A percentile compares a stretch with the other conserved stretches of the same genome.
Evolutionary conservation across 192 early-diverging fungal species (phyloP).

Genomic region (Coemansia nantahalensis): DNA sequence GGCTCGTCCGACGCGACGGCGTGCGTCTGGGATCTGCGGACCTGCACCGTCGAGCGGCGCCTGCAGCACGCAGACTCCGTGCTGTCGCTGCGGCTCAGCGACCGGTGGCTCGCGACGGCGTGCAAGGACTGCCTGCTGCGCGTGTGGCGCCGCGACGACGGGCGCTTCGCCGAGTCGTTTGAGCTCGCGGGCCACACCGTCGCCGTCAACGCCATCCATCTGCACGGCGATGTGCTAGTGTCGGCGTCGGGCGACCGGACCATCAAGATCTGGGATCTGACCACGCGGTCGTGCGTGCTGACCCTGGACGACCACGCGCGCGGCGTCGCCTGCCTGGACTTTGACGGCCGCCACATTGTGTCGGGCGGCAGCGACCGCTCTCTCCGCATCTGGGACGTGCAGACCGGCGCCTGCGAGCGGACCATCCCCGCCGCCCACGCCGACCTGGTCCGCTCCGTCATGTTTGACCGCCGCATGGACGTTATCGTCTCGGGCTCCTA

Average conservation of each 20-base stretch:
- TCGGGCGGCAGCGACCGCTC: constrained; percentile 80
- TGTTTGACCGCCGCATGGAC: constrained; percentile 33
- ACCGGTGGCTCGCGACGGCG: constrained; percentile 71
- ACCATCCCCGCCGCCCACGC: constrained; percentile 46
- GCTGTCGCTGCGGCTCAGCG: constrained; percentile 76
- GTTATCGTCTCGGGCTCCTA: constrained; percentile 85
- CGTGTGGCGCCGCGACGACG: constrained; percentile 70
- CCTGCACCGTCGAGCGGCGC: constrained; percentile 47
- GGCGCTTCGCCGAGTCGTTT: constrained; percentile 47
- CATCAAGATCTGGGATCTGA: constrained; percentile 80
- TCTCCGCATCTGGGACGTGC: constrained; percentile 76
- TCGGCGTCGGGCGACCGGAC: constrained; percentile 81
- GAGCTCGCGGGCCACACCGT: constrained; percentile 65
- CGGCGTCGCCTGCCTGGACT: constrained; percentile 88
- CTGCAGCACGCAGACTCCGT: constrained; percentile 68
- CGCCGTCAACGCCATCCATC: constrained; percentile 83
- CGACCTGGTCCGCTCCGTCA: constrained; percentile 42
- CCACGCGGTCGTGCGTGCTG: constrained; percentile 62
- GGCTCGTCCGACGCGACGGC: constrained; percentile 69
- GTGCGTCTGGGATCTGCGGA: constrained; percentile 69
- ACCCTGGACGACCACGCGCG: constrained; percentile 73
- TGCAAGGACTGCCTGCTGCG: constrained; percentile 81
- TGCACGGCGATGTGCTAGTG: constrained; percentile 59
- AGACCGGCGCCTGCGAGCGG: constrained; percentile 54
- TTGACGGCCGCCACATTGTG: constrained; percentile 79